These are phyloP conservation scores for Selenicereus undatus DNA, from an alignment of 148 eudicot genomes.

Conservation along the genomic window DNA sequence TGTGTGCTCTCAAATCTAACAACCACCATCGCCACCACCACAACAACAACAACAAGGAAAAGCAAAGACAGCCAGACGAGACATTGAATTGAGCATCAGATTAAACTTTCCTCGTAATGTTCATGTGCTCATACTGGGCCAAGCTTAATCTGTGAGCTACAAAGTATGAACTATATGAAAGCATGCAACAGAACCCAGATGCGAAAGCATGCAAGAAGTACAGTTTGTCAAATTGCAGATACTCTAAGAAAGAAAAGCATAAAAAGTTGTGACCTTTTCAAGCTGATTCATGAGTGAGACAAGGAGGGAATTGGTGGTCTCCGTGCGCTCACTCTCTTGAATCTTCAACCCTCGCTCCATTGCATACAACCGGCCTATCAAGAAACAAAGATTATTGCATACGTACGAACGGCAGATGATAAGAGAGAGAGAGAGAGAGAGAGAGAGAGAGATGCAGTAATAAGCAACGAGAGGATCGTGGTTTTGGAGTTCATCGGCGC, in stretches of 20 bases:
- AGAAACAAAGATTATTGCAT: neutral
- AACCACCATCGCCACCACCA: no score
- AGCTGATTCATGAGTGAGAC: constrained; percentile 90
- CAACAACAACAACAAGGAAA: no score
- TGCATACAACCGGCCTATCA: constrained; percentile 89
- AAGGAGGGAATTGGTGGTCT: constrained; percentile 68
- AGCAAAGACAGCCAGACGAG: no score
- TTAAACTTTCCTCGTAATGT: no score
- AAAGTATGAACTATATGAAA: no score
- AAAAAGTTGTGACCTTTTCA: constrained; percentile 61
- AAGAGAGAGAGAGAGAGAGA: neutral
- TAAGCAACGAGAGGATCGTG: constrained; percentile 98
- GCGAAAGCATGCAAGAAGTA: no score
- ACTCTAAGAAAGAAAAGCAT: neutral
- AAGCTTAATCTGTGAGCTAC: no score
- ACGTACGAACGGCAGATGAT: neutral
- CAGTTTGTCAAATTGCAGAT: neutral
- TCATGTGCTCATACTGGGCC: no score
- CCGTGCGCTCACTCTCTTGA: constrained; percentile 76
- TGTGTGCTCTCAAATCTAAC: no score
- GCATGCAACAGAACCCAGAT: no score
- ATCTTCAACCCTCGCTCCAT: constrained; percentile 94
- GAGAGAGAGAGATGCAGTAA: constrained; percentile 48
- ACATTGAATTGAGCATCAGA: no score
- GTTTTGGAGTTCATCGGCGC: constrained; percentile 95